A percentile compares a stretch with the other conserved stretches of the same genome.
These are phyloP conservation scores for Hyaloperonospora brassicae DNA, from an alignment of 352 stramenopile genomes.

Conservation along the genomic window DNA sequence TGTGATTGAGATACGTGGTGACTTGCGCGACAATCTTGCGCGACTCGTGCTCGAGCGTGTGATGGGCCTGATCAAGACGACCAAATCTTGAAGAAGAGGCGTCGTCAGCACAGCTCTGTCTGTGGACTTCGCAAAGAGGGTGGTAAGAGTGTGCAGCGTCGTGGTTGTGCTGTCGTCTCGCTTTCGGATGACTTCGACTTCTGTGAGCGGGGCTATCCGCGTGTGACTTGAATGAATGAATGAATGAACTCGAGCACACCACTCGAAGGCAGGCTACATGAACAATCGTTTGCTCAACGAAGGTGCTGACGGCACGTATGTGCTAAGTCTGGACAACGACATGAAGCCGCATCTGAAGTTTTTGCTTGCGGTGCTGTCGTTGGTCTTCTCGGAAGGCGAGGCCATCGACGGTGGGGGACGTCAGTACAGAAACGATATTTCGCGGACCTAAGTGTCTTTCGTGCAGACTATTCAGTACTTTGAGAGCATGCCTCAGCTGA, in stretches of 20 bases:
- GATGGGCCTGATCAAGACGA: slow-evolving; percentile 50
- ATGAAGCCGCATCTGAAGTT: no score
- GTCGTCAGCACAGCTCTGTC: slow-evolving; percentile 79
- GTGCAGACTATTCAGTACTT: no score
- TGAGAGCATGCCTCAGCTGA: slow-evolving; percentile 2
- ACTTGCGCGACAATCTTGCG: slow-evolving; percentile 71
- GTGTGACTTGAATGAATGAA: no score
- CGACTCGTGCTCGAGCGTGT: slow-evolving; percentile 62
- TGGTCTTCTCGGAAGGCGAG: slow-evolving; percentile 86
- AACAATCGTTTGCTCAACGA: slow-evolving; percentile 89
- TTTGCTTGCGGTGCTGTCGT: slow-evolving; percentile 22
- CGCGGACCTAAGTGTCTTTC: slow-evolving; percentile 75
- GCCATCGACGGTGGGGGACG: slow-evolving; percentile 72
- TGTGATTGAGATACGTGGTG: slow-evolving; percentile 80
- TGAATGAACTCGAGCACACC: no score
- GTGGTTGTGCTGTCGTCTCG: no score
- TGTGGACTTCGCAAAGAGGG: slow-evolving; percentile 79
- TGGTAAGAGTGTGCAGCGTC: slow-evolving; percentile 55
- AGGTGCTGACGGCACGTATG: slow-evolving; percentile 81
- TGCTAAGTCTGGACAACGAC: slow-evolving; percentile 41
- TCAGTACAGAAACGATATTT: slow-evolving; percentile 86
- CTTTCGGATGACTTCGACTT: no score
- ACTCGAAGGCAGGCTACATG: slow-evolving; percentile 85
- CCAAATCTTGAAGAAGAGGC: slow-evolving; percentile 68
- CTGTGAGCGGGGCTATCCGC: no score